phyloP scores from a whole-genome alignment of 441 rosid species.

The Arabidopsis lyrata region DNA sequence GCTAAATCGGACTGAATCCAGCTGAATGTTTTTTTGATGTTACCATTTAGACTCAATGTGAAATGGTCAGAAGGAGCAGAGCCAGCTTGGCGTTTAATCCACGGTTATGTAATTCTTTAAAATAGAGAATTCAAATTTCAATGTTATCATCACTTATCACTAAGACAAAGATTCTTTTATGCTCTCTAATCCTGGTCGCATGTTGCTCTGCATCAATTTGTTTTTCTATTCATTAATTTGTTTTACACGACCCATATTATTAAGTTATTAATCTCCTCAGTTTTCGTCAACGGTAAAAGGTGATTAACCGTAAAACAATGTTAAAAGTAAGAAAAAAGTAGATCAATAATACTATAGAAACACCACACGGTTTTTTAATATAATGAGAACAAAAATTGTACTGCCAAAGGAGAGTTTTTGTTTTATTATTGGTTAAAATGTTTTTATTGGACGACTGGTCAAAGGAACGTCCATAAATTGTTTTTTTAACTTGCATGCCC shows the following conservation, averaged over 20 bases:
- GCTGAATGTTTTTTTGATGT: too few relatives aligned
- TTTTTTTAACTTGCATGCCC: constrained; percentile 41
- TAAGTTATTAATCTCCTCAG: constrained; percentile 9
- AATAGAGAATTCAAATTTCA: constrained; percentile 19
- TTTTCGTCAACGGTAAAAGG: constrained; percentile 41
- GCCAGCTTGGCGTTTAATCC: constrained; percentile 46
- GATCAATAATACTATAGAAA: background rate
- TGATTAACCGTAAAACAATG: constrained; percentile 16
- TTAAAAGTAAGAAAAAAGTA: constrained; percentile 11
- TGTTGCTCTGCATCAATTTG: constrained; percentile 30
- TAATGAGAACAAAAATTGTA: constrained; percentile 40
- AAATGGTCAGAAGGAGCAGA: constrained; percentile 44
- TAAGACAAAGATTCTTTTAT: constrained; percentile 70
- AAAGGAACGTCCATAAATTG: constrained; percentile 26
- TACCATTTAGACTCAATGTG: too few relatives aligned
- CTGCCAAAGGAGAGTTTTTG: constrained; percentile 32
- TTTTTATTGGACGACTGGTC: constrained; percentile 34
- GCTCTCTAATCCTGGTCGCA: constrained; percentile 45
- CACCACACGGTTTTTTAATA: constrained; percentile 23
- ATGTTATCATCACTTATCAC: constrained; percentile 35
- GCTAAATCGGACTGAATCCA: too few relatives aligned
- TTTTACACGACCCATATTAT: constrained; percentile 17
- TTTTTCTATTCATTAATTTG: background rate
- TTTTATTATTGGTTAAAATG: constrained; percentile 16
- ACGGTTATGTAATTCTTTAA: constrained; percentile 8